A percentile compares a stretch with the other conserved stretches of the same genome.
Conservation (phyloP, 2,329 filamentous ascomycete species). For the Balansia obtecta region DNA sequence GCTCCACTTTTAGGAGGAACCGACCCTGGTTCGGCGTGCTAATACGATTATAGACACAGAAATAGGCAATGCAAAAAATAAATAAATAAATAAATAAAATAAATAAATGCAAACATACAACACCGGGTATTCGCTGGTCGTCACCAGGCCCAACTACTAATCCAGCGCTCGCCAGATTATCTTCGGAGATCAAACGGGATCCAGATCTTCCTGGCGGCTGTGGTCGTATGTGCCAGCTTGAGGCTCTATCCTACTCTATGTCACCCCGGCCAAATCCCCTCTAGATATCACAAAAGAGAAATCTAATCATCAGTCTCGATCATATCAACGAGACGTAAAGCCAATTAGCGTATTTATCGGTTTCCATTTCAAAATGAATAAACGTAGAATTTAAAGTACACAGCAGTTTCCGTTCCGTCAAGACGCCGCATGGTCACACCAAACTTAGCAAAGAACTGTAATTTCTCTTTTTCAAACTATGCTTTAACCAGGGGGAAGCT, state of each 20-base stretch:
- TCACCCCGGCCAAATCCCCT: too few relatives aligned
- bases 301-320: not conserved
- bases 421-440: conserved; percentile 8
- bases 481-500: conserved; percentile 74
- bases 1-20: not conserved
- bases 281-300: not conserved
- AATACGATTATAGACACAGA: not conserved
- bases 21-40: not conserved
- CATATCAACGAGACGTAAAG: conserved; percentile 1
- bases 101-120: not conserved
- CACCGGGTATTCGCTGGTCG: conserved; percentile 2
- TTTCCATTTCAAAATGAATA: conserved; percentile 7
- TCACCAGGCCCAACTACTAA: conserved; percentile 3
- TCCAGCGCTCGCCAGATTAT: not conserved
- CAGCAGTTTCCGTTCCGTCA: conserved; percentile 5
- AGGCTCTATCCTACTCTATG: not conserved
- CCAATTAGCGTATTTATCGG: conserved; percentile 5
- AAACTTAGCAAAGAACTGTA: not conserved
- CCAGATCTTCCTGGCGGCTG: not conserved
- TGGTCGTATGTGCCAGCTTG: not conserved
- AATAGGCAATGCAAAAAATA: not conserved
- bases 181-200: not conserved
- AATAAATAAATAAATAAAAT: not conserved
- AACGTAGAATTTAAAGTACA: conserved; percentile 9
- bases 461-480: not conserved